phyloP scores from a whole-genome alignment of 202 grass and related monocot genomes.

The Alloteropsis angusta region DNA sequence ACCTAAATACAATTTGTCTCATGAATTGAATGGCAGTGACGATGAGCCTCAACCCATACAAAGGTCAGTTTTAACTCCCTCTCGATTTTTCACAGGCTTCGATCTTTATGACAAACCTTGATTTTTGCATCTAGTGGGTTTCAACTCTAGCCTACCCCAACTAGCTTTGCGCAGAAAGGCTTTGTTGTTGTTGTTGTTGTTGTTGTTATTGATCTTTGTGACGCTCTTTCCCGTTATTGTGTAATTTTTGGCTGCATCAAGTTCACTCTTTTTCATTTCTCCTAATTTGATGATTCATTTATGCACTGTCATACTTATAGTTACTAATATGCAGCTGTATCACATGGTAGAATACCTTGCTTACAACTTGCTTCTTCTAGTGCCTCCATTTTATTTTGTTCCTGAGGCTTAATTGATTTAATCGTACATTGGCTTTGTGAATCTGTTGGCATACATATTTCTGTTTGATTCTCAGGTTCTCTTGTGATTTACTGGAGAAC shows the following conservation, averaged over 20 bases:
- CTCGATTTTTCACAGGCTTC: not conserved
- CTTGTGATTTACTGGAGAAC: not conserved
- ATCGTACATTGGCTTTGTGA: not conserved
- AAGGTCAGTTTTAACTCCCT: conserved; percentile 27
- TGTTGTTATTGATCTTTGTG: not conserved
- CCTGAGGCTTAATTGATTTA: not conserved
- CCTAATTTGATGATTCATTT: not conserved
- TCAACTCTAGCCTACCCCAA: too few species aligned
- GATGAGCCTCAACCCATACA: conserved; percentile 26
- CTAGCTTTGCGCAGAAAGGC: too few species aligned
- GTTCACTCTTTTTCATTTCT: not conserved
- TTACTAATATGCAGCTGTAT: not conserved
- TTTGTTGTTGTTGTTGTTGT: too few species aligned
- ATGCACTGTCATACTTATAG: not conserved
- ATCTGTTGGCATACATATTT: not conserved
- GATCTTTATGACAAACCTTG: not conserved
- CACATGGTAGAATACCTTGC: not conserved
- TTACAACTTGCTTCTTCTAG: not conserved
- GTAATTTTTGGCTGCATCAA: not conserved
- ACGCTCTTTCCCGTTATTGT: not conserved
- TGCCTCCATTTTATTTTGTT: not conserved
- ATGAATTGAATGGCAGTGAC: conserved; percentile 33
- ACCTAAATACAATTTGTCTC: conserved; percentile 30
- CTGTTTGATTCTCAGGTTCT: not conserved
- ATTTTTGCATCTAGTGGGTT: too few species aligned